These are phyloP conservation scores for Kwoniella bestiolae DNA, from an alignment of 768 basidiomycete species.

Conservation along the genomic window DNA sequence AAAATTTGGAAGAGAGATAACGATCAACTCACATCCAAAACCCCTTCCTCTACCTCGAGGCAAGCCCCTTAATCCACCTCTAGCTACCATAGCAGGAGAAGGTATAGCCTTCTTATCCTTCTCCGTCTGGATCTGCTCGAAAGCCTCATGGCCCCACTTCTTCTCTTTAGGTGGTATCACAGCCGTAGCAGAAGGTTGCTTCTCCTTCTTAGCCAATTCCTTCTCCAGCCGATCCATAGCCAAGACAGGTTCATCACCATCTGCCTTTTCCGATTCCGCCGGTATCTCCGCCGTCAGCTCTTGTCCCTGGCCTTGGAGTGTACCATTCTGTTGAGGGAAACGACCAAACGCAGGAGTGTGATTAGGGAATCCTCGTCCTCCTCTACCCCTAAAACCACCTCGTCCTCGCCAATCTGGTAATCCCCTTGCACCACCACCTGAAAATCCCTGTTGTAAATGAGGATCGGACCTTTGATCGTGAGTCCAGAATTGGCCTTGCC, in stretches of 20 bases:
- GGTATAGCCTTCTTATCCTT: conserved; percentile 9
- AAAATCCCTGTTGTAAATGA: background rate
- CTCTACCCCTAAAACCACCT: conserved; percentile 52
- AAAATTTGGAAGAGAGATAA: no score
- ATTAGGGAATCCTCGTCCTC: conserved; percentile 25
- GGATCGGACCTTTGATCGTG: conserved; percentile 74
- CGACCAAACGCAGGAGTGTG: background rate
- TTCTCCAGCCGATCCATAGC: conserved; percentile 29
- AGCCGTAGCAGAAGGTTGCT: background rate
- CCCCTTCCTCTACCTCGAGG: conserved; percentile 29
- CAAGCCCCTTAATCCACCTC: conserved; percentile 23
- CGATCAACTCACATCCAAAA: conserved; percentile 28
- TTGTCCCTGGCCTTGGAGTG: conserved; percentile 2
- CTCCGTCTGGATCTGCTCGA: conserved; percentile 29
- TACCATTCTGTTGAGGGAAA: background rate
- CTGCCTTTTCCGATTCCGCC: conserved; percentile 1
- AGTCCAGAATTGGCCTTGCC: conserved; percentile 90
- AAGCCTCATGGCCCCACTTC: conserved; percentile 51
- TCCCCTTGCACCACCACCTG: background rate
- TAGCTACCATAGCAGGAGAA: background rate
- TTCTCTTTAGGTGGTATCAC: conserved; percentile 10
- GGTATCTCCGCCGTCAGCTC: conserved; percentile 13
- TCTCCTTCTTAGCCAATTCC: conserved; percentile 1
- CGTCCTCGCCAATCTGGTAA: conserved; percentile 62
- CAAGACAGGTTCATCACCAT: conserved; percentile 30